Evolutionary conservation across 2,329 filamentous ascomycete genomes (phyloP).

Genomic region (Colletotrichum tofieldiae): DNA sequence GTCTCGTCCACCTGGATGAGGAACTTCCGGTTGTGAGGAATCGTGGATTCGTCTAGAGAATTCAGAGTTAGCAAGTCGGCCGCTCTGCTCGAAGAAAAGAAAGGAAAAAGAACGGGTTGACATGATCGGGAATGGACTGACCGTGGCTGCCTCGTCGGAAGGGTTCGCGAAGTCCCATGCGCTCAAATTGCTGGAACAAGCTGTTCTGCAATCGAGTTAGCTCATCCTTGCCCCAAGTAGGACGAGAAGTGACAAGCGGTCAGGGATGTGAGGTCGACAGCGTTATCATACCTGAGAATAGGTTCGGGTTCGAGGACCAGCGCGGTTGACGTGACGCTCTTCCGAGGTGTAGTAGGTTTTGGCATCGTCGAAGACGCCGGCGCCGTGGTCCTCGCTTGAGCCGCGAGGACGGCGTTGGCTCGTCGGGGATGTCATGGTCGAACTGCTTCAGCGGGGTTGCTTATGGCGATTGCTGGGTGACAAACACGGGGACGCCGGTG

Average conservation of each 20-base stretch:
- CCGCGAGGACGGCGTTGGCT: constrained; percentile 47
- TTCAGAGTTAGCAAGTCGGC: constrained; percentile 11
- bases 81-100: too few species aligned
- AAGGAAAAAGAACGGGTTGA: not conserved
- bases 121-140: constrained; percentile 50
- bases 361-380: constrained; percentile 69
- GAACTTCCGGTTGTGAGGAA: constrained; percentile 78
- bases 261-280: constrained; percentile 13
- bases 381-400: constrained; percentile 62
- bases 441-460: constrained; percentile 13
- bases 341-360: constrained; percentile 73
- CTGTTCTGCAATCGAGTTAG: constrained; percentile 60
- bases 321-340: constrained; percentile 66
- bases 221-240: constrained; percentile 17
- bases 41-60: constrained; percentile 78
- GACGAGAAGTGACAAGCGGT: constrained; percentile 15
- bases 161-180: constrained; percentile 67
- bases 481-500: constrained; percentile 12
- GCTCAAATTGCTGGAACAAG: constrained; percentile 68
- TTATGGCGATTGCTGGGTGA: constrained; percentile 4
- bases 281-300: constrained; percentile 66
- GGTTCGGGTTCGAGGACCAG: constrained; percentile 68
- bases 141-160: constrained; percentile 74
- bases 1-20: constrained; percentile 90
- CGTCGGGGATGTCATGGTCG: constrained; percentile 43